Conservation (phyloP, 2,329 filamentous ascomycete genomes). For the Xylaria arbuscula region DNA sequence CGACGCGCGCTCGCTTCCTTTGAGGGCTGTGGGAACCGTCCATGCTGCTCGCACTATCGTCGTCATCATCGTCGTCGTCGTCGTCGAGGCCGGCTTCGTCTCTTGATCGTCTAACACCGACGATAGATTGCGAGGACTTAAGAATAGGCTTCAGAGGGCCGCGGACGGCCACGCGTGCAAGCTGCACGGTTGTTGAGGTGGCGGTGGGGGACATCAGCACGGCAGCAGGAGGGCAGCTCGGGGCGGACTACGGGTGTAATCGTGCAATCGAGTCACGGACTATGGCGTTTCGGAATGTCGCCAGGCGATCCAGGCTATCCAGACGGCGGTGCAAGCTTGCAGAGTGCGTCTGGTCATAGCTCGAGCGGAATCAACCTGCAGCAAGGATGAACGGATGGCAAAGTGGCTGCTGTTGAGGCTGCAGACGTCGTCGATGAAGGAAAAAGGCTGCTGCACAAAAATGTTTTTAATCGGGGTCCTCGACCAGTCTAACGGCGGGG, state of each 20-base stretch:
- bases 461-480: constrained; percentile 34
- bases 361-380: constrained; percentile 7
- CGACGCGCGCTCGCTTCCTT: constrained; percentile 67
- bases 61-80: constrained; percentile 50
- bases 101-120: constrained; percentile 57
- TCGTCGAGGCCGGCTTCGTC: constrained; percentile 57
- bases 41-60: constrained; percentile 49
- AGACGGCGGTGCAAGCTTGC: constrained; percentile 32
- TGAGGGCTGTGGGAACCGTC: constrained; percentile 57
- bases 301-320: constrained; percentile 36
- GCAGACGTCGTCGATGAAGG: constrained; percentile 10
- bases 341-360: constrained; percentile 40
- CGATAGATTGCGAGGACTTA: constrained; percentile 58
- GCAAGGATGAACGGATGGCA: constrained; percentile 1
- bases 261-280: background rate
- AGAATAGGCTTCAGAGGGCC: constrained; percentile 66
- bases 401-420: constrained; percentile 9
- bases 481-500: constrained; percentile 28
- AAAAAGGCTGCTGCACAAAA: constrained; percentile 31
- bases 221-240: background rate
- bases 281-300: constrained; percentile 28
- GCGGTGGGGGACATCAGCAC: constrained; percentile 42
- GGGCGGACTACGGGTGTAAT: constrained; percentile 10
- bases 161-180: constrained; percentile 47
- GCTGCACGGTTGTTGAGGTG: constrained; percentile 44